A percentile compares a stretch with the other conserved stretches of the same genome.
Evolutionary conservation across 805 yeast genomes (phyloP).

Genomic region (Teunomyces atbi): DNA sequence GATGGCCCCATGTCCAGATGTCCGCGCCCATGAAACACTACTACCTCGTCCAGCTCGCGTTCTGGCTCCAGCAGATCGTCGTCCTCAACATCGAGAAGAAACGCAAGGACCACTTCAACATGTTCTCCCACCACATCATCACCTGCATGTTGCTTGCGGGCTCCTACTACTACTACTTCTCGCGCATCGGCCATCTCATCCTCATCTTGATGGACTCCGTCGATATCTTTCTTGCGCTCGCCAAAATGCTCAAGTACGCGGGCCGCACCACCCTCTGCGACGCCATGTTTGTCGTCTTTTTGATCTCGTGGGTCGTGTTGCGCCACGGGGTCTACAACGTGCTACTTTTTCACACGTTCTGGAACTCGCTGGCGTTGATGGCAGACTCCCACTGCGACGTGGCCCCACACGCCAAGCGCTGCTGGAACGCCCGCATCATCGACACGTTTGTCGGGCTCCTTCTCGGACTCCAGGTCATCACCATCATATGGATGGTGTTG

Average conservation of each 20-base stretch:
- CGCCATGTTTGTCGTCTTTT: conserved; percentile 61
- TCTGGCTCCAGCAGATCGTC: conserved; percentile 79
- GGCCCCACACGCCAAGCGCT: conserved; percentile 39
- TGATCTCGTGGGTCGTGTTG: conserved; percentile 64
- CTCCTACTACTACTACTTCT: conserved; percentile 70
- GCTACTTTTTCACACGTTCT: conserved; percentile 57
- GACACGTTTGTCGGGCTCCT: conserved; percentile 54
- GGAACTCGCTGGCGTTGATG: conserved; percentile 44
- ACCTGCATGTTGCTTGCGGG: conserved; percentile 68
- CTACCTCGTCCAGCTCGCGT: conserved; percentile 69
- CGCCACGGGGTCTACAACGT: conserved; percentile 76
- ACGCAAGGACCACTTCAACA: conserved; percentile 81
- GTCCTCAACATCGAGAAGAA: conserved; percentile 74
- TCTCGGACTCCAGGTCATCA: conserved; percentile 63
- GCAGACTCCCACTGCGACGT: conserved; percentile 15
- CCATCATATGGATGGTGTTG: conserved; percentile 71
- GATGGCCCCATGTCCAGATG: conserved; percentile 74
- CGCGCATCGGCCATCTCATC: conserved; percentile 76
- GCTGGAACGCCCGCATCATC: conserved; percentile 49
- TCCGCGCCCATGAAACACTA: conserved; percentile 56
- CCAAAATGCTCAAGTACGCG: conserved; percentile 75
- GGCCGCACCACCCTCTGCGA: conserved; percentile 65
- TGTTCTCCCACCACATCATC: conserved; percentile 86
- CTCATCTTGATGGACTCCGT: conserved; percentile 80
- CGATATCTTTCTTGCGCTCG: conserved; percentile 67